Conservation (phyloP, 2,329 filamentous ascomycete species). For the Ceratocystis albifundus region DNA sequence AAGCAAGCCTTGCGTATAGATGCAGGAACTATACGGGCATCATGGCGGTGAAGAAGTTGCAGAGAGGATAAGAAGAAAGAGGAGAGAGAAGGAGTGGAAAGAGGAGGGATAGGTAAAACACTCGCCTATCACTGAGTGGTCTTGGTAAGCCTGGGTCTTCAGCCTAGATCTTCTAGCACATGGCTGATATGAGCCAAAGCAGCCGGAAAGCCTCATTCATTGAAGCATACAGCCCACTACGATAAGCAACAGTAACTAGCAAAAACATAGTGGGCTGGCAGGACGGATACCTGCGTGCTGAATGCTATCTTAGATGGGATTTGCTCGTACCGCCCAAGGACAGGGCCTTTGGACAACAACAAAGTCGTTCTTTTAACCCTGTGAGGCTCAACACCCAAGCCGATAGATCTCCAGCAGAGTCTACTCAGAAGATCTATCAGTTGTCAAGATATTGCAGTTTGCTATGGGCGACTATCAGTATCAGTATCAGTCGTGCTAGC, state of each 20-base stretch:
- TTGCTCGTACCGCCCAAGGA: background rate
- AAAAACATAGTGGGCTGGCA: background rate
- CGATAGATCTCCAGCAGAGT: background rate
- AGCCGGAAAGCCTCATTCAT: background rate
- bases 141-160: background rate
- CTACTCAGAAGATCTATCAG: no score
- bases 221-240: no score
- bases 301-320: background rate
- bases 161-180: background rate
- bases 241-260: no score
- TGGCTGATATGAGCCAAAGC: background rate
- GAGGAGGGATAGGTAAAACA: background rate
- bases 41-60: background rate
- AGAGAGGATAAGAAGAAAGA: background rate
- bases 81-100: no score
- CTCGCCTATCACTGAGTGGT: background rate
- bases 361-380: background rate
- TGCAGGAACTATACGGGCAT: background rate
- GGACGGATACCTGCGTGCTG: background rate
- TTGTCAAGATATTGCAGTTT: background rate
- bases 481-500: background rate
- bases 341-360: background rate
- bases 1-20: background rate
- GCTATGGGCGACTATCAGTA: background rate
- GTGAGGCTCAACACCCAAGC: background rate